Percentiles rank a stretch among this genome's conserved stretches.
phyloP scores from a whole-genome alignment of 1,139 yeast genomes.

The Wickerhamomyces sp. region DNA sequence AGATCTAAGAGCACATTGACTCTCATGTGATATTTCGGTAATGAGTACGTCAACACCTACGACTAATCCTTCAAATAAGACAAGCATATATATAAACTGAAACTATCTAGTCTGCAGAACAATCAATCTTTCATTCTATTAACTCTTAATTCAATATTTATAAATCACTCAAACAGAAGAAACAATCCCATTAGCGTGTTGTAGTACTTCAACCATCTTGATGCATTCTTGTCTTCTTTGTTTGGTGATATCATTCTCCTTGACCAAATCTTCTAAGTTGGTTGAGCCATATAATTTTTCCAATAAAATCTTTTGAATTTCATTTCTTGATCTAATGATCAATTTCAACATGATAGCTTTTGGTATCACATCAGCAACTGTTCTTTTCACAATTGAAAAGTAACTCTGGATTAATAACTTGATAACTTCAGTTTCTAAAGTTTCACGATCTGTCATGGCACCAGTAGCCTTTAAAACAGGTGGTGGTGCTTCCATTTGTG shows the following conservation, averaged over 20 bases:
- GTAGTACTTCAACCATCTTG: slow-evolving; percentile 89
- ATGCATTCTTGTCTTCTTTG: slow-evolving; percentile 93
- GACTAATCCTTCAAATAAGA: too few species aligned
- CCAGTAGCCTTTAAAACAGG: slow-evolving; percentile 93
- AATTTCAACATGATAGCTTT: slow-evolving; percentile 93
- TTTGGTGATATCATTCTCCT: slow-evolving; percentile 88
- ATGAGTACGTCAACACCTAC: too few species aligned
- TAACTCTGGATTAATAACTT: slow-evolving; percentile 87
- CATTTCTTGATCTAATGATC: slow-evolving; percentile 77
- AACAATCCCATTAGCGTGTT: slow-evolving; percentile 87
- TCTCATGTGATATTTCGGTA: too few species aligned
- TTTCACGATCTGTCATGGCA: slow-evolving; percentile 89
- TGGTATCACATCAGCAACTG: slow-evolving; percentile 90
- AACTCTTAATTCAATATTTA: background rate
- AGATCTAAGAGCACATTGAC: too few species aligned
- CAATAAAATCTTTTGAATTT: slow-evolving; percentile 83
- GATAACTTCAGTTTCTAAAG: slow-evolving; percentile 95
- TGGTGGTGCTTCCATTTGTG: slow-evolving; percentile 97
- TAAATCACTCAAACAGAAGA: slow-evolving; percentile 55
- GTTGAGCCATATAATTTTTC: slow-evolving; percentile 80
- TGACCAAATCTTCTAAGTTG: slow-evolving; percentile 72
- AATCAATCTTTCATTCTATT: background rate
- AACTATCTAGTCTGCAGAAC: background rate
- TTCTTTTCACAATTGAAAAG: slow-evolving; percentile 87
- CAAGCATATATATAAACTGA: background rate